A percentile compares a stretch with the other conserved stretches of the same genome.
phyloP scores from a whole-genome alignment of 2,329 filamentous ascomycete species.

The Exophiala sp. region DNA sequence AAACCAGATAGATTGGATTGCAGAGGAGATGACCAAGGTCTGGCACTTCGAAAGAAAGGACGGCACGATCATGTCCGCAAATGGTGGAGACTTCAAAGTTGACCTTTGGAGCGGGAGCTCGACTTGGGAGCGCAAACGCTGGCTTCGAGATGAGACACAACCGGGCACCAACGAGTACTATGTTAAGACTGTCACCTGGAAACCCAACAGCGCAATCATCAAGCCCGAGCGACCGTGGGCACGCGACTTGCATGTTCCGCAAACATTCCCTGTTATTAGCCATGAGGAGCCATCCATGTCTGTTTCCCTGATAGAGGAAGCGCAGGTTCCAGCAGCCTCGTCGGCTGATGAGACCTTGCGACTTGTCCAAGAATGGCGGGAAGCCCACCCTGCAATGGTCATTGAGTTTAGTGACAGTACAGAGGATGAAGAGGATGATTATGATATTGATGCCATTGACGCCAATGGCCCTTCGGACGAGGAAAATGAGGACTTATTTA shows the following conservation, averaged over 20 bases:
- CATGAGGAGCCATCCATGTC: background rate
- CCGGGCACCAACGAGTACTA: constrained; percentile 44
- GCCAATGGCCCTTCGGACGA: too few relatives aligned
- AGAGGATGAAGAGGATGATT: too few relatives aligned
- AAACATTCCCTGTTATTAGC: background rate
- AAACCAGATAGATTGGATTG: constrained; percentile 46
- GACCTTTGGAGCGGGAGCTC: constrained; percentile 47
- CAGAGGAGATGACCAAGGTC: constrained; percentile 34
- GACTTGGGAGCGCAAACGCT: constrained; percentile 38
- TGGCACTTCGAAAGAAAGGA: constrained; percentile 39
- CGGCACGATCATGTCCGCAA: constrained; percentile 33
- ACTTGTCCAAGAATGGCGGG: background rate
- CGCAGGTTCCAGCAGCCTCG: background rate
- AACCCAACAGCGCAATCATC: constrained; percentile 36
- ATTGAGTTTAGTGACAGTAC: background rate
- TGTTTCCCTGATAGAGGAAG: background rate
- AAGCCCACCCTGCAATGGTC: background rate
- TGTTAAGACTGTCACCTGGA: constrained; percentile 41
- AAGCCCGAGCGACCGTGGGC: background rate
- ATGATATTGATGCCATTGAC: background rate
- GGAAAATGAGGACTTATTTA: too few relatives aligned
- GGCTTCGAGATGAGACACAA: constrained; percentile 44
- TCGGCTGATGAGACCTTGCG: background rate
- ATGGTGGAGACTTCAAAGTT: constrained; percentile 30
- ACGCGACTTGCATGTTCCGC: background rate